These are phyloP conservation scores for Balamuthia mandrillaris DNA, from an alignment of 208 protist species.

Conservation along the genomic window DNA sequence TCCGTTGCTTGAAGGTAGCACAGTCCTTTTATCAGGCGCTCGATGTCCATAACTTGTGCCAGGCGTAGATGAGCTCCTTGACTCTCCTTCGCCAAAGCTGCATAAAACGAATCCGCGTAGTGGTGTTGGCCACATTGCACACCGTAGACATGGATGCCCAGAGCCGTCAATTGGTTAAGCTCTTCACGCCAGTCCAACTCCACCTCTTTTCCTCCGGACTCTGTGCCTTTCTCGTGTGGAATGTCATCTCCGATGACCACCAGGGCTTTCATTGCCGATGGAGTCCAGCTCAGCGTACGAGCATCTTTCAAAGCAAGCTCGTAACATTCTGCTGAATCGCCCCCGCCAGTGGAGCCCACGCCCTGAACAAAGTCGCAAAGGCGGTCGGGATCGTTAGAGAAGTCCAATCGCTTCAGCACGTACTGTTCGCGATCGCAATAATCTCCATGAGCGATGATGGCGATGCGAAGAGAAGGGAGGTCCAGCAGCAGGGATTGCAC, in stretches of 20 bases:
- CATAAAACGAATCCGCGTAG: not conserved
- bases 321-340: conserved; percentile 30
- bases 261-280: conserved; percentile 25
- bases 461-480: conserved; percentile 34
- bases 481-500: conserved; percentile 32
- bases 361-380: not conserved
- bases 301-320: conserved; percentile 26
- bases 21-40: conserved; percentile 34
- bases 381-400: conserved; percentile 23
- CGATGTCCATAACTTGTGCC: conserved; percentile 15
- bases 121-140: not conserved
- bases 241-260: conserved; percentile 34
- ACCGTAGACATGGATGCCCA: conserved; percentile 38
- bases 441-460: conserved; percentile 35
- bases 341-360: not conserved
- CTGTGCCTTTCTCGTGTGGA: conserved; percentile 1
- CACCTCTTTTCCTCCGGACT: not conserved
- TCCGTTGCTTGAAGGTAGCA: conserved; percentile 34
- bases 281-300: conserved; percentile 20
- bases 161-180: not conserved
- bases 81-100: not conserved
- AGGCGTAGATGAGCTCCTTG: conserved; percentile 14
- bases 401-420: conserved; percentile 33
- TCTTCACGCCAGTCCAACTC: conserved; percentile 19
- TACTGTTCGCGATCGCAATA: conserved; percentile 21